Conservation (phyloP, 129 eudicot genomes). For the Smallanthus sonchifolius region DNA sequence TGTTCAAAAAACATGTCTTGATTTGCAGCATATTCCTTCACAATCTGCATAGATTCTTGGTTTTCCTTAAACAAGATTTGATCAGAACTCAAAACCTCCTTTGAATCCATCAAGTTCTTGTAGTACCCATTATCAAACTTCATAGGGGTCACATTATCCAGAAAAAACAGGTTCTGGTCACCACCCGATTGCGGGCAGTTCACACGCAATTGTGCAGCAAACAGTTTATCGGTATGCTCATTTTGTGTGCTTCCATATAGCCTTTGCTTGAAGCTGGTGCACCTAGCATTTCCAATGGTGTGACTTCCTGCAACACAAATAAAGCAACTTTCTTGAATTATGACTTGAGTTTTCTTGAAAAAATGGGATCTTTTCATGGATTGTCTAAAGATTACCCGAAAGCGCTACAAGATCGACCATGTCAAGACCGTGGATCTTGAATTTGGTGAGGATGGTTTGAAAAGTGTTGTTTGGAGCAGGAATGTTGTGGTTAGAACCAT, state of each 20-base stretch:
- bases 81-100: slow-evolving; percentile 50
- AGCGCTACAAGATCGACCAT: slow-evolving; percentile 78
- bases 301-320: slow-evolving; percentile 68
- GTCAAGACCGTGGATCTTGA: slow-evolving; percentile 62
- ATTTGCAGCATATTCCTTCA: slow-evolving; percentile 31
- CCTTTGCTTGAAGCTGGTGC: slow-evolving; percentile 86
- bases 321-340: neutral
- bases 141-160: slow-evolving; percentile 51
- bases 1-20: slow-evolving; percentile 34
- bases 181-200: slow-evolving; percentile 81
- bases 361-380: neutral
- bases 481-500: slow-evolving; percentile 74
- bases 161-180: slow-evolving; percentile 56
- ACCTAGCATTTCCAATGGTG: slow-evolving; percentile 81
- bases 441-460: slow-evolving; percentile 77
- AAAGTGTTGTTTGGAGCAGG: slow-evolving; percentile 93
- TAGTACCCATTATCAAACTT: slow-evolving; percentile 69
- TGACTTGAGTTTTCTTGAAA: neutral
- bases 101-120: slow-evolving; percentile 62
- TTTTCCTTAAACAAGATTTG: slow-evolving; percentile 26
- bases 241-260: slow-evolving; percentile 57
- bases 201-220: slow-evolving; percentile 48
- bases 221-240: slow-evolving; percentile 37
- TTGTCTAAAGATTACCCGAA: slow-evolving; percentile 42
- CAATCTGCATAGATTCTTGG: slow-evolving; percentile 30